Conservation (phyloP, 176 grass and related monocot genomes). For the Zoysia japonica region DNA sequence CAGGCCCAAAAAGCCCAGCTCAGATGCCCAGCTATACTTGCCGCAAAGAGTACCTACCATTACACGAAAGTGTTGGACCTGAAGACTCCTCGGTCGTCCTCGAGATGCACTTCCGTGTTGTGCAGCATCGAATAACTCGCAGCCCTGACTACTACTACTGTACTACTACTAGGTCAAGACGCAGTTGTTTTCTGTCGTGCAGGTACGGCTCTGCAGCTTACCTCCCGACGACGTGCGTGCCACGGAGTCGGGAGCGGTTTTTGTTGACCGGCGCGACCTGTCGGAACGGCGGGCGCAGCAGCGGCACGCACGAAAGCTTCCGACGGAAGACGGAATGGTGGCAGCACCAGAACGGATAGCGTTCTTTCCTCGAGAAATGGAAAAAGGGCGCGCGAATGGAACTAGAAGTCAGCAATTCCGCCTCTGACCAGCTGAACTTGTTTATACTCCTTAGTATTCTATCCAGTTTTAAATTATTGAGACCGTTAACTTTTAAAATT, state of each 20-base stretch:
- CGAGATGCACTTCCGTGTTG: neutral
- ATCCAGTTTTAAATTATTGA: too few species aligned
- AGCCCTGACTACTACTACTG: too few species aligned
- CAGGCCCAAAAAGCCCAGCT: too few species aligned
- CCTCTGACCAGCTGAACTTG: conserved; percentile 20
- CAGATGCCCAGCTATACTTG: too few species aligned
- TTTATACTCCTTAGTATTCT: too few species aligned
- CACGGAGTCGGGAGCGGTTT: neutral
- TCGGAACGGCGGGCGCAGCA: conserved; percentile 38
- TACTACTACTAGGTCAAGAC: neutral
- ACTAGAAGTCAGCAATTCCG: conserved; percentile 27
- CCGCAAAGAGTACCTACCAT: too few species aligned
- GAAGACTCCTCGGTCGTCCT: too few species aligned
- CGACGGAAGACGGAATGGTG: neutral
- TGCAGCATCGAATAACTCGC: neutral
- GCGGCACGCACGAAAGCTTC: too few species aligned
- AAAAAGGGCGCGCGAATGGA: neutral
- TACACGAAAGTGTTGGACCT: neutral
- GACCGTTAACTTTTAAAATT: too few species aligned
- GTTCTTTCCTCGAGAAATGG: conserved; percentile 16
- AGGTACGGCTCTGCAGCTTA: neutral
- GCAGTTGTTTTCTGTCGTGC: neutral
- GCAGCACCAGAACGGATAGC: conserved; percentile 11
- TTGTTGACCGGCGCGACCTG: conserved; percentile 12
- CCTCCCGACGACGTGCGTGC: neutral